These are phyloP conservation scores for Lyophyllum atratum DNA, from an alignment of 768 basidiomycete genomes.

Conservation along the genomic window DNA sequence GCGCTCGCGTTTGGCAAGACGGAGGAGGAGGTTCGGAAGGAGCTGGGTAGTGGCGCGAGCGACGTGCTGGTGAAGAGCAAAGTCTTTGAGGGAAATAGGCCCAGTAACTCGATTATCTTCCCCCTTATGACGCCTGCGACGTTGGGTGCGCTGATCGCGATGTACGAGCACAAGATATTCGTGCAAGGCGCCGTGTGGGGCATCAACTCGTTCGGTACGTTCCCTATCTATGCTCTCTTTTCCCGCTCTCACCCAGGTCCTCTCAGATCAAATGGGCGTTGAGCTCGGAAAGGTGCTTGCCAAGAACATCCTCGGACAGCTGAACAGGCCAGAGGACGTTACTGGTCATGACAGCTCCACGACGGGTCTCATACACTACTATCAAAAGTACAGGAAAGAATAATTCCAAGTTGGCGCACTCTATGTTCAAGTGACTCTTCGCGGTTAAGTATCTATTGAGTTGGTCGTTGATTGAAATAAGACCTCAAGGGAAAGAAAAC, in stretches of 20 bases:
- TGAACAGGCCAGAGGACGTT: slow-evolving; percentile 77
- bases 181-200: slow-evolving; percentile 97
- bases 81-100: slow-evolving; percentile 96
- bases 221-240: neutral
- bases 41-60: slow-evolving; percentile 68
- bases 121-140: slow-evolving; percentile 87
- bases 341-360: slow-evolving; percentile 95
- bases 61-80: slow-evolving; percentile 93
- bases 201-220: slow-evolving; percentile 93
- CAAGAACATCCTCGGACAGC: slow-evolving; percentile 91
- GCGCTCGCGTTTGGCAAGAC: slow-evolving; percentile 98
- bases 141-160: slow-evolving; percentile 80
- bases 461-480: no score
- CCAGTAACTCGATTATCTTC: slow-evolving; percentile 97
- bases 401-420: no score
- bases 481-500: no score
- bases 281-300: slow-evolving; percentile 97
- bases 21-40: slow-evolving; percentile 79
- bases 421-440: no score
- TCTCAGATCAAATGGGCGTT: slow-evolving; percentile 97
- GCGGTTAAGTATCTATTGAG: no score
- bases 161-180: slow-evolving; percentile 99
- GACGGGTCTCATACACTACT: slow-evolving; percentile 95
- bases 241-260: neutral
- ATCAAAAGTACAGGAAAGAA: slow-evolving; percentile 86